Evolutionary conservation across 208 protist species (phyloP).

Genomic region (Leishmania arabica): DNA sequence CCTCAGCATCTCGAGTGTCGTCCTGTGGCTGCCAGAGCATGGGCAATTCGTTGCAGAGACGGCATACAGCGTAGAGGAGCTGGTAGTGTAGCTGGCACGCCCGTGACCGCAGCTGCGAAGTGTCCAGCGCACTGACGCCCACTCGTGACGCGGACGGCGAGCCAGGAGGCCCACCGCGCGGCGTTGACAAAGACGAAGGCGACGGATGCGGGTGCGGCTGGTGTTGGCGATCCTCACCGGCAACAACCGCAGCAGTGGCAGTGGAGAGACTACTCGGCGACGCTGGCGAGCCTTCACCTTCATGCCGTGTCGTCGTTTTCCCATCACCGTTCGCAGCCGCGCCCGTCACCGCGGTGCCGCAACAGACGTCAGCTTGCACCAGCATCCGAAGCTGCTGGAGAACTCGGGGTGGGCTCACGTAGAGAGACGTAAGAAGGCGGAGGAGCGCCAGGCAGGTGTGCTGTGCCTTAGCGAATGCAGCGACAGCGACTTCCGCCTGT

Average conservation of each 20-base stretch:
- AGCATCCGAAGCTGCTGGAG: not conserved
- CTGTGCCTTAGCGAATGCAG: not conserved
- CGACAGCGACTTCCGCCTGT: not conserved
- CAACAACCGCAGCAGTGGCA: not conserved
- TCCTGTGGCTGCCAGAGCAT: not conserved
- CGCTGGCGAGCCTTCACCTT: not conserved
- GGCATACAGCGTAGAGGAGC: conserved; percentile 41
- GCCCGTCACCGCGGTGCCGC: not conserved
- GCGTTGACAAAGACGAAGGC: not conserved
- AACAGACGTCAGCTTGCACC: not conserved
- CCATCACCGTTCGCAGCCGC: not conserved
- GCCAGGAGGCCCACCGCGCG: not conserved
- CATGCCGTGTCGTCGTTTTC: conserved; percentile 1
- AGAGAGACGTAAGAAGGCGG: conserved; percentile 15
- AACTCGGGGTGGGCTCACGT: conserved; percentile 7
- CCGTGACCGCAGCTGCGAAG: conserved; percentile 5
- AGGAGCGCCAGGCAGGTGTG: conserved; percentile 4
- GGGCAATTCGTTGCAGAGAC: conserved; percentile 32
- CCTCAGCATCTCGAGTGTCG: not conserved
- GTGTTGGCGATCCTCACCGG: not conserved
- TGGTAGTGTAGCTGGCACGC: conserved; percentile 31
- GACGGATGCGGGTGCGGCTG: not conserved
- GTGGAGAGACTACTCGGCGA: not conserved
- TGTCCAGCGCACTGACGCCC: not conserved
- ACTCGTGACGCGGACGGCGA: not conserved